These are phyloP conservation scores for Prunus persica DNA, from an alignment of 306 rosid genomes.

Conservation along the genomic window Prunus_persica_NCBIv2 NC_034009.1:38966001-38966500, in stretches of 20 bases:
- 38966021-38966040: conserved; percentile 40
- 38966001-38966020: conserved; percentile 25
- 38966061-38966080: conserved; percentile 62
- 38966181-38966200: conserved; percentile 43
- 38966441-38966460: conserved; percentile 44
- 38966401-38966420: conserved; percentile 41
- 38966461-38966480: conserved; percentile 43
- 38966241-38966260: conserved; percentile 61
- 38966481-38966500: background rate
- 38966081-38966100: conserved; percentile 69
- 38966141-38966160: conserved; percentile 64
- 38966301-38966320: conserved; percentile 34
- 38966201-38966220: conserved; percentile 58
- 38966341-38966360: conserved; percentile 58
- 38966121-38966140: conserved; percentile 76
- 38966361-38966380: conserved; percentile 36
- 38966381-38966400: background rate
- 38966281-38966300: conserved; percentile 53
- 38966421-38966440: conserved; percentile 44
- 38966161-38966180: conserved; percentile 55
- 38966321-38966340: conserved; percentile 52
- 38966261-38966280: conserved; percentile 53
- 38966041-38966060: conserved; percentile 6
- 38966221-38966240: conserved; percentile 36
- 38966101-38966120: conserved; percentile 67